Evolutionary conservation across 305 asterid species (phyloP).

Genomic region (Andrographis paniculata): DNA sequence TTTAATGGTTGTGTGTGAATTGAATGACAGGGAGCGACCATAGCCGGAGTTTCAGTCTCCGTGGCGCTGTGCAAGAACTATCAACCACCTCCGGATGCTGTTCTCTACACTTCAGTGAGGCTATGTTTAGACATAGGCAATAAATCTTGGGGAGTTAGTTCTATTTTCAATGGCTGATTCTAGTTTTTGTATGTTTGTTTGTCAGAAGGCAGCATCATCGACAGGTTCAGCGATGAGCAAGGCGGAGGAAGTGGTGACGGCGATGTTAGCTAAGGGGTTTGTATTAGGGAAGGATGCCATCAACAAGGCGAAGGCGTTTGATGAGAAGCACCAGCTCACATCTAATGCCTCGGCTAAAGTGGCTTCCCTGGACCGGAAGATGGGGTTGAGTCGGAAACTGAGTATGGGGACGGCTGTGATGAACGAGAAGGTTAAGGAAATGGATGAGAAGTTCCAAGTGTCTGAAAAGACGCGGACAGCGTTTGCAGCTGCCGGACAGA

Average conservation of each 20-base stretch:
- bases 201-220: conserved; percentile 19
- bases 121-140: neutral
- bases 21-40: conserved; percentile 33
- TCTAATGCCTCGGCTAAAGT: conserved; percentile 66
- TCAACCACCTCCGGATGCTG: conserved; percentile 39
- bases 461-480: conserved; percentile 66
- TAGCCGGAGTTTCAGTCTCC: conserved; percentile 25
- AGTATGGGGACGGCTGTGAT: conserved; percentile 49
- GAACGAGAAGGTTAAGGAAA: conserved; percentile 65
- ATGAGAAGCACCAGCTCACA: conserved; percentile 55
- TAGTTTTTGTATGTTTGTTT: neutral
- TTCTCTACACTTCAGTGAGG: neutral
- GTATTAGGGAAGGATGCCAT: conserved; percentile 51
- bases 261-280: conserved; percentile 54
- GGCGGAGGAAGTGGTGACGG: conserved; percentile 52
- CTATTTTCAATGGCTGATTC: neutral
- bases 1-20: neutral
- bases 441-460: conserved; percentile 65
- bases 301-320: conserved; percentile 41
- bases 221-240: conserved; percentile 23
- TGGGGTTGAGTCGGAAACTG: conserved; percentile 61
- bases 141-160: neutral
- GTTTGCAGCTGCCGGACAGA: conserved; percentile 57
- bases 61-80: conserved; percentile 25
- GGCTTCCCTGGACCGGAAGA: conserved; percentile 55